These are phyloP conservation scores for Trypanosoma conorhini DNA, from an alignment of 208 protist genomes.

Conservation along the genomic window DNA sequence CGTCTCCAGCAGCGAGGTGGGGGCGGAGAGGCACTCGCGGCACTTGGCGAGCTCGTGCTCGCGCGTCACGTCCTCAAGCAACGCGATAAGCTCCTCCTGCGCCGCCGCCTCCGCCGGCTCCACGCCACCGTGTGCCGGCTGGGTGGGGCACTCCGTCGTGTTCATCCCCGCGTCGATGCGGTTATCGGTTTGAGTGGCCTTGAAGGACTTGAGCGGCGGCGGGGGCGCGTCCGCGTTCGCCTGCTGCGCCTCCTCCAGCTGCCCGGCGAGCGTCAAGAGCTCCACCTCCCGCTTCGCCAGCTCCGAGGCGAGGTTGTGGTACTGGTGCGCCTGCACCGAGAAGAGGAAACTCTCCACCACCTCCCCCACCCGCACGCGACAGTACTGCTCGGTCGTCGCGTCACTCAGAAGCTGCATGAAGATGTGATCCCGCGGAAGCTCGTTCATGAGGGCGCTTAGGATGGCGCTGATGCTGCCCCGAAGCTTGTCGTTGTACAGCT, in stretches of 20 bases:
- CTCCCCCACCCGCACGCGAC: slow-evolving; percentile 67
- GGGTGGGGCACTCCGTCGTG: background rate
- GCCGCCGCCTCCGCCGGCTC: slow-evolving; percentile 19
- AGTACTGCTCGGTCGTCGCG: slow-evolving; percentile 65
- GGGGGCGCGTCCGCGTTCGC: background rate
- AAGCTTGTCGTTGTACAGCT: slow-evolving; percentile 76
- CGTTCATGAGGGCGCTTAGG: slow-evolving; percentile 46
- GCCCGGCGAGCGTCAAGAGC: slow-evolving; percentile 28
- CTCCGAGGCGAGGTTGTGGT: slow-evolving; percentile 69
- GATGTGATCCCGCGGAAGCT: slow-evolving; percentile 74
- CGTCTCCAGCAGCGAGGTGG: slow-evolving; percentile 40
- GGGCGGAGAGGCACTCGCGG: slow-evolving; percentile 52
- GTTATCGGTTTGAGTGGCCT: slow-evolving; percentile 24
- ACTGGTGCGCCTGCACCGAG: slow-evolving; percentile 71
- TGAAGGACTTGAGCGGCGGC: slow-evolving; percentile 1
- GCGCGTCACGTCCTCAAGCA: slow-evolving; percentile 65
- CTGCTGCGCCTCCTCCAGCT: slow-evolving; percentile 30
- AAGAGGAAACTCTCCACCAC: slow-evolving; percentile 84
- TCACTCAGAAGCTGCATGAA: slow-evolving; percentile 77
- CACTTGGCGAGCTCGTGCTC: slow-evolving; percentile 77
- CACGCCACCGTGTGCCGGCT: background rate
- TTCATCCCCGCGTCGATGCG: slow-evolving; percentile 15
- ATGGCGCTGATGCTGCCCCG: slow-evolving; percentile 59
- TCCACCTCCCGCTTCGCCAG: slow-evolving; percentile 61
- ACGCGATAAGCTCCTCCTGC: slow-evolving; percentile 55